A percentile compares a stretch with the other conserved stretches of the same genome.
phyloP scores from a whole-genome alignment of 2,329 filamentous ascomycete species.

The Epichloe gansuensis region DNA sequence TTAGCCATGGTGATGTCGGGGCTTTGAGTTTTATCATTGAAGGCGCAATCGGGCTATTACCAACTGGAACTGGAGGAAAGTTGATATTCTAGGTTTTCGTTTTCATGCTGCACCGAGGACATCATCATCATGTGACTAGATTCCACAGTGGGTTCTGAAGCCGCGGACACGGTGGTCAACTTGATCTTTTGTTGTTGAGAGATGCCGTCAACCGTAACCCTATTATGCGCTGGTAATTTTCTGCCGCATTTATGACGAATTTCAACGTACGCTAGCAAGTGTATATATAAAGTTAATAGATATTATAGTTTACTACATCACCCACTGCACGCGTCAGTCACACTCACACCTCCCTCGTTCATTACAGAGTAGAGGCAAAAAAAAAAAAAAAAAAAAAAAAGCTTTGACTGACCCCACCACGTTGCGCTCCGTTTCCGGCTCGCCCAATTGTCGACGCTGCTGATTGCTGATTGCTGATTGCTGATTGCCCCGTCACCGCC shows the following conservation, averaged over 20 bases:
- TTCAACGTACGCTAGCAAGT: no score
- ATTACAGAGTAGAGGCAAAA: no score
- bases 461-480: neutral
- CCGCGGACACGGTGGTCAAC: neutral
- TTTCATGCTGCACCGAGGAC: neutral
- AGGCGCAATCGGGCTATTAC: neutral
- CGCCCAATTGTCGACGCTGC: neutral
- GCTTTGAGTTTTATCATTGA: no score
- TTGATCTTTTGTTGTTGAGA: no score
- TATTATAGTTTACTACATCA: no score
- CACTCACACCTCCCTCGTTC: no score
- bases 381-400: neutral
- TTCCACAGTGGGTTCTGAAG: neutral
- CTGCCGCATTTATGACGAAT: no score
- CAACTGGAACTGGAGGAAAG: neutral
- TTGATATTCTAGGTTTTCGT: neutral
- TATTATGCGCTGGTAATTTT: no score
- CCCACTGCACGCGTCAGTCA: no score
- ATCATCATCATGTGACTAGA: neutral
- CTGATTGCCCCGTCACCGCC: neutral
- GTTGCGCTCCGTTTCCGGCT: neutral
- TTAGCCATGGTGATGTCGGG: neutral
- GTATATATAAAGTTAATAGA: no score
- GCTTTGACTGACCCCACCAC: neutral
- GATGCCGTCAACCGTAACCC: no score